Evolutionary conservation across 495 filamentous ascomycete species (phyloP), one percentile per base, ranked within the genome.

Genomic region (Friedmanniomyces endolithicus): DNA sequence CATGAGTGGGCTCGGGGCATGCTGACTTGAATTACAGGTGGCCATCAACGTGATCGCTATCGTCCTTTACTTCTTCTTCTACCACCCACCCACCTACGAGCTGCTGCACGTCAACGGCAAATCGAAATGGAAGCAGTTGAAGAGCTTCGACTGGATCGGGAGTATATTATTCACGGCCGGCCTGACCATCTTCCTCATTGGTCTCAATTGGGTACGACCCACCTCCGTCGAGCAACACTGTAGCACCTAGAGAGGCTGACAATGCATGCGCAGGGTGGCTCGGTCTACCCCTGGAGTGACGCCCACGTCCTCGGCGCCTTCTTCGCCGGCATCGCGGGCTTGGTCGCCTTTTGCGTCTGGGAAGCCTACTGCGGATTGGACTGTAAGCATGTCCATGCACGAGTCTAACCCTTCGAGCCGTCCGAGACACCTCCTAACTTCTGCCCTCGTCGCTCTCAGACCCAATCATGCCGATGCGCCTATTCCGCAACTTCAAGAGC

Each of bases 201-300:
- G 65, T 24, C 53, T 68, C 11, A 47, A 47, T 19, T 47, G 44
- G 44, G 39, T 41, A 22, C 14, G 39, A 31, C 27, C 27, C 27
- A 3, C 27, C 27, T 31, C n/a, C n/a, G n/a, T n/a, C n/a, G n/a
- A n/a, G n/a, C n/a, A n/a, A n/a, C n/a, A n/a, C n/a, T n/a, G n/a
- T n/a, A n/a, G n/a, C 64, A 39, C n/a, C n/a, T n/a, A n/a, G n/a
- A n/a, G n/a, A n/a, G n/a, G n/a, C n/a, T n/a, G n/a, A n/a, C n/a
- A n/a, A n/a, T n/a, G n/a, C n/a, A n/a, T n/a, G n/a, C n/a, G n/a
- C 76, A 74, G 72, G 76, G 74, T 24, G 74, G 74, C 9, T 60
- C 60, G n/a, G 62, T 64, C 0, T 77, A 79, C 63, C 65, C 74
- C 0, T 78, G 75, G 76, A 67, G 65, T 31, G 72, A 69, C 16